These are phyloP conservation scores for Hericium rajendrae DNA, from an alignment of 768 basidiomycete genomes.

Conservation along the genomic window DNA sequence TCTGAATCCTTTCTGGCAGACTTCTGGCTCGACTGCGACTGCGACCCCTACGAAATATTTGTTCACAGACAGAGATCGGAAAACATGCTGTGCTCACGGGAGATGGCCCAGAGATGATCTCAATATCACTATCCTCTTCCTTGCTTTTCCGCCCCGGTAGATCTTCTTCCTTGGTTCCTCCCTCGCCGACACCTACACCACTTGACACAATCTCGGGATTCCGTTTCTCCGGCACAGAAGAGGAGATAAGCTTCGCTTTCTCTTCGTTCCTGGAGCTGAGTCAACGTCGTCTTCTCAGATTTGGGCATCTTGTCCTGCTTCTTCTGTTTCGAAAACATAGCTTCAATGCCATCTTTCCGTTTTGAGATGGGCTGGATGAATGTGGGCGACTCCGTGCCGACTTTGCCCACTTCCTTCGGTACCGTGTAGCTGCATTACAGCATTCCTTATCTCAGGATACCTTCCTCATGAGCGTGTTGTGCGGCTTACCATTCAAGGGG, in stretches of 20 bases:
- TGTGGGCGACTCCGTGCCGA: constrained; percentile 71
- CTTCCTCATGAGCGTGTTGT: too few relatives aligned
- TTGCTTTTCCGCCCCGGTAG: background rate
- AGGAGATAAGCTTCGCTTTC: background rate
- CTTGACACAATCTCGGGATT: background rate
- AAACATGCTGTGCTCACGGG: background rate
- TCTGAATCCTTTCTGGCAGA: background rate
- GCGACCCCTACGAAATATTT: too few relatives aligned
- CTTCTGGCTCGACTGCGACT: background rate
- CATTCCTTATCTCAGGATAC: too few relatives aligned
- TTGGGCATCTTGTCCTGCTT: background rate
- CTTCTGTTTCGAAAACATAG: constrained; percentile 67
- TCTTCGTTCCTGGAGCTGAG: background rate
- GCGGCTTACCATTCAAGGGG: constrained; percentile 55
- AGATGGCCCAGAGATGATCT: constrained; percentile 2
- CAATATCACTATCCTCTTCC: constrained; percentile 5
- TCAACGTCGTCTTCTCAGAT: background rate
- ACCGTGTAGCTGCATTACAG: constrained; percentile 61
- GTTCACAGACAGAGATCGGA: background rate
- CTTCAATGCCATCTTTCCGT: constrained; percentile 80
- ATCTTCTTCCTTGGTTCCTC: too few relatives aligned
- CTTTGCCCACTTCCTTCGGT: constrained; percentile 84
- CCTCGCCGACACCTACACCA: background rate
- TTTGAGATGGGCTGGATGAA: constrained; percentile 74
- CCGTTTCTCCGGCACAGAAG: background rate